Conservation (phyloP, 1,284 basidiomycete species). For the Cerrena zonata region DNA sequence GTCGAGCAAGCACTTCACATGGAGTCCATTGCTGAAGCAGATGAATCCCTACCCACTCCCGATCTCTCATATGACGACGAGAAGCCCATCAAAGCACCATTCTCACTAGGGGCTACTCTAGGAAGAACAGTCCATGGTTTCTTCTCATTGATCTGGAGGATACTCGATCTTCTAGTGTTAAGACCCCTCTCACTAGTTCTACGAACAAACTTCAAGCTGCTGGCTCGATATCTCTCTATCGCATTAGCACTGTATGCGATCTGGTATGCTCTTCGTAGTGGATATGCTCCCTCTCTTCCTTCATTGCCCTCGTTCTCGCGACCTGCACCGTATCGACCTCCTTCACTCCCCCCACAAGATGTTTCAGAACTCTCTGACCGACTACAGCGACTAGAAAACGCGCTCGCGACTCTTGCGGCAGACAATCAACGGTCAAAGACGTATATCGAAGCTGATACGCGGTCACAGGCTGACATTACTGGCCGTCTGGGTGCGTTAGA, state of each 20-base stretch:
- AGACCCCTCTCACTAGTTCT: slow-evolving; percentile 40
- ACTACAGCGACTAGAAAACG: slow-evolving; percentile 59
- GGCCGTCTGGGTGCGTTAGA: slow-evolving; percentile 52
- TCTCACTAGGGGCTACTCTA: slow-evolving; percentile 44
- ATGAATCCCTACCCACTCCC: slow-evolving; percentile 28
- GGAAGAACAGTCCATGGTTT: slow-evolving; percentile 40
- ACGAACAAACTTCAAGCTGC: slow-evolving; percentile 25
- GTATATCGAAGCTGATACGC: slow-evolving; percentile 46
- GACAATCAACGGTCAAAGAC: slow-evolving; percentile 46
- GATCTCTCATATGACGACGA: slow-evolving; percentile 20
- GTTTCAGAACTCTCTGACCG: slow-evolving; percentile 67
- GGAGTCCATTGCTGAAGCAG: slow-evolving; percentile 59
- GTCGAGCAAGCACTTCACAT: slow-evolving; percentile 45
- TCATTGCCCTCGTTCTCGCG: slow-evolving; percentile 14
- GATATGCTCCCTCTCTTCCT: slow-evolving; percentile 30
- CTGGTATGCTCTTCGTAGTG: slow-evolving; percentile 33
- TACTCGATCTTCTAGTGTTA: slow-evolving; percentile 36
- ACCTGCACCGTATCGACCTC: slow-evolving; percentile 35
- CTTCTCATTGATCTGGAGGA: slow-evolving; percentile 21
- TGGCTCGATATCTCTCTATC: slow-evolving; percentile 38
- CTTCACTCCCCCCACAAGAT: slow-evolving; percentile 57
- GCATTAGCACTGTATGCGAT: slow-evolving; percentile 37
- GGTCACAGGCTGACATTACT: slow-evolving; percentile 44
- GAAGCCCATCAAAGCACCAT: slow-evolving; percentile 19
- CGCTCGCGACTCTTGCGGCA: slow-evolving; percentile 49